phyloP scores from a whole-genome alignment of 495 filamentous ascomycete species.

The Aspergillus olivimuriae region DNA sequence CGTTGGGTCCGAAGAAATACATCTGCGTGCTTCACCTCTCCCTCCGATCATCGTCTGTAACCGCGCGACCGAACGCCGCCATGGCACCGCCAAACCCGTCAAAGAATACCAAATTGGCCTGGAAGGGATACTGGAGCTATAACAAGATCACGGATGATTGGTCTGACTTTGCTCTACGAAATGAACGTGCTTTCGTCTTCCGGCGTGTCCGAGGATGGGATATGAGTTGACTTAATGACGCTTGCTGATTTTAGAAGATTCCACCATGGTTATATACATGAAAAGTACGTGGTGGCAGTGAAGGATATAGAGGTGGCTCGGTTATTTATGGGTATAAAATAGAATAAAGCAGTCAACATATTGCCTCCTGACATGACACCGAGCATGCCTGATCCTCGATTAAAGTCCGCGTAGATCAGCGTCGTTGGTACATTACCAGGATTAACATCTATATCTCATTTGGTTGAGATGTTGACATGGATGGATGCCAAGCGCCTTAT shows the following conservation, averaged over 20 bases:
- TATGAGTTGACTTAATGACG: slow-evolving; percentile 21
- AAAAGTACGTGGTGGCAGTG: not conserved
- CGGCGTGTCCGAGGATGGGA: slow-evolving; percentile 63
- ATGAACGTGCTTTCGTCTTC: slow-evolving; percentile 83
- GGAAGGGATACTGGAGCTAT: slow-evolving; percentile 91
- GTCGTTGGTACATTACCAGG: no score
- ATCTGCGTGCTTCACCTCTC: slow-evolving; percentile 72
- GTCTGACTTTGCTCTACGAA: slow-evolving; percentile 76
- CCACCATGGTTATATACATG: not conserved
- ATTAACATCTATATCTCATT: not conserved
- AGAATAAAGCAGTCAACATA: no score
- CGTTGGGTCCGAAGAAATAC: slow-evolving; percentile 61
- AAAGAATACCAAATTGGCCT: slow-evolving; percentile 75
- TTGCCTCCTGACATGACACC: no score
- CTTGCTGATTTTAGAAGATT: not conserved
- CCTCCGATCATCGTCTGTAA: slow-evolving; percentile 52
- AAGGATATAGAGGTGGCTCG: not conserved
- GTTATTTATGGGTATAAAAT: no score
- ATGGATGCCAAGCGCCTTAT: slow-evolving; percentile 15
- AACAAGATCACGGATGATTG: slow-evolving; percentile 85
- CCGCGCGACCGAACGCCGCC: slow-evolving; percentile 26
- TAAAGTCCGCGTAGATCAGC: no score
- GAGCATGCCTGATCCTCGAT: no score
- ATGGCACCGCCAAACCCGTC: slow-evolving; percentile 26
- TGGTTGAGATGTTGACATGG: not conserved